These are phyloP conservation scores for Penicillium coffeae DNA, from an alignment of 495 filamentous ascomycete genomes.

Conservation along the genomic window DNA sequence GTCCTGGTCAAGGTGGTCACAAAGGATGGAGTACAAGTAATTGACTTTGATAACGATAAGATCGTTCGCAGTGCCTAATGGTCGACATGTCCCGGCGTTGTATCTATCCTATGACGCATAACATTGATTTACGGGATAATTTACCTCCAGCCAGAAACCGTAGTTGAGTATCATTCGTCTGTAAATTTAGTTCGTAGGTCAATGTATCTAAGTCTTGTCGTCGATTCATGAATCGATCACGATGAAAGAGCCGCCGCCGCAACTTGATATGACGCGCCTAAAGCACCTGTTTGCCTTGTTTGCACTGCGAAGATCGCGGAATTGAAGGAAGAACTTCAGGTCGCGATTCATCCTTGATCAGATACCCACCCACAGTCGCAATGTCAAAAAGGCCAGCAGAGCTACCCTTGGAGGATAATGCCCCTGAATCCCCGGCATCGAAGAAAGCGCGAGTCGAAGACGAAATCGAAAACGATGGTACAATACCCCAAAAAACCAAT, in stretches of 20 bases:
- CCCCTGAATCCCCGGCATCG: slow-evolving; percentile 63
- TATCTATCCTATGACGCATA: slow-evolving; percentile 42
- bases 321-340: slow-evolving; percentile 13
- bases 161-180: no score
- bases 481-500: slow-evolving; percentile 31
- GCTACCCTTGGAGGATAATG: slow-evolving; percentile 66
- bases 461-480: slow-evolving; percentile 36
- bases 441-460: slow-evolving; percentile 72
- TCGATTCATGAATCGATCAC: background rate
- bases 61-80: slow-evolving; percentile 63
- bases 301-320: slow-evolving; percentile 27
- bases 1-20: slow-evolving; percentile 88
- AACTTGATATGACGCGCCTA: slow-evolving; percentile 1
- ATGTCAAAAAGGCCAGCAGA: slow-evolving; percentile 79
- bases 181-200: no score
- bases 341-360: slow-evolving; percentile 10
- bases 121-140: slow-evolving; percentile 26
- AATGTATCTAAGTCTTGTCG: background rate
- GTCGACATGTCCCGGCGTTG: slow-evolving; percentile 27
- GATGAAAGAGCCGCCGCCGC: background rate
- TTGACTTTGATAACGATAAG: slow-evolving; percentile 76
- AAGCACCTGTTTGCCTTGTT: slow-evolving; percentile 38
- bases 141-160: no score
- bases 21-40: slow-evolving; percentile 80
- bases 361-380: slow-evolving; percentile 15